These are phyloP conservation scores for Talaromyces pinophilus DNA, from an alignment of 2,329 filamentous ascomycete species.

Conservation along the genomic window DNA sequence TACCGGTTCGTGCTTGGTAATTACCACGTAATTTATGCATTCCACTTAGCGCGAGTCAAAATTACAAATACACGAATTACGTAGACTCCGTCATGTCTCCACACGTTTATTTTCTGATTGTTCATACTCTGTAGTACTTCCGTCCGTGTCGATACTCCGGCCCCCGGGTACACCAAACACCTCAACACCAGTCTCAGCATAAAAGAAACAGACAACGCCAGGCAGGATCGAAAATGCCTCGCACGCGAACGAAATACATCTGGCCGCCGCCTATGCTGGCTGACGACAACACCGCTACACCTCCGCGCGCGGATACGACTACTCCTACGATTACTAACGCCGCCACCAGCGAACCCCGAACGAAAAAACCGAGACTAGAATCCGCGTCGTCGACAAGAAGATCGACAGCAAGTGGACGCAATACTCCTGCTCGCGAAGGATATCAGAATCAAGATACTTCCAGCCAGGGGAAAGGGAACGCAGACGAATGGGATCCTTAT, in stretches of 20 bases:
- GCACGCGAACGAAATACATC: conserved; percentile 25
- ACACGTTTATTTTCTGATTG: conserved; percentile 3
- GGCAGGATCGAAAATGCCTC: conserved; percentile 20
- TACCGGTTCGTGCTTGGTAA: background rate
- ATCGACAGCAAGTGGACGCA: background rate
- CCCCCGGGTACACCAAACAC: background rate
- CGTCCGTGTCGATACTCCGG: background rate
- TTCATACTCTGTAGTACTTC: background rate
- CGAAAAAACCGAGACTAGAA: conserved; percentile 21
- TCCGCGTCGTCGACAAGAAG: background rate
- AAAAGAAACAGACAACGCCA: background rate
- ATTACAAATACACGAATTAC: conserved; percentile 5
- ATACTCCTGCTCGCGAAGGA: conserved; percentile 1
- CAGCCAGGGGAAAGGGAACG: background rate
- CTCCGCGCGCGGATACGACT: conserved; percentile 1
- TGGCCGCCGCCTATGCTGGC: conserved; percentile 21
- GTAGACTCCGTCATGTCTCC: conserved; percentile 10
- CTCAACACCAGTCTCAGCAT: background rate
- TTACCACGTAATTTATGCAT: background rate
- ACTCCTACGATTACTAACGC: conserved; percentile 8
- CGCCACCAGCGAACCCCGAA: conserved; percentile 14
- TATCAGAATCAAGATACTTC: background rate
- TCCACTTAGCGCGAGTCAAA: background rate
- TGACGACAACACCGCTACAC: conserved; percentile 1
- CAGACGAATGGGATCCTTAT: conserved; percentile 10